These are phyloP conservation scores for Heterobasidion irregulare DNA, from an alignment of 1,284 basidiomycete species.

Conservation along the genomic window DNA sequence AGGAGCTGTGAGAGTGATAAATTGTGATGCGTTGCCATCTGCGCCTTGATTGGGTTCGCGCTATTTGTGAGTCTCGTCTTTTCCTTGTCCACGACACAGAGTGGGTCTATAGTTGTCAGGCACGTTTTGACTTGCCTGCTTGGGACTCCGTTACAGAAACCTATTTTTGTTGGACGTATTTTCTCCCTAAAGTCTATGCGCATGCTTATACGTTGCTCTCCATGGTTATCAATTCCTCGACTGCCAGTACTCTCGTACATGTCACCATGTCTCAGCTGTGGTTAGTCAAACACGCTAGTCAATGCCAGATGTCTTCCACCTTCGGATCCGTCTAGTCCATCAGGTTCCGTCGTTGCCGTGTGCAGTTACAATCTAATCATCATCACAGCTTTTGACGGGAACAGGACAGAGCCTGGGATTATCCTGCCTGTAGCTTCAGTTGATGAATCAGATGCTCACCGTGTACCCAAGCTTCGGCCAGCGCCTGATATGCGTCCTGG, in stretches of 20 bases:
- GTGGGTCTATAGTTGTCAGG: not conserved
- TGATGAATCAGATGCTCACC: not conserved
- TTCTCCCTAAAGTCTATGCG: not conserved
- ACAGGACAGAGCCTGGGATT: too few species aligned
- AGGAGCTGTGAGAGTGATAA: conserved; percentile 20
- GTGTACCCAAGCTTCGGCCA: not conserved
- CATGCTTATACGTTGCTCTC: not conserved
- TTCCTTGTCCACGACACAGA: not conserved
- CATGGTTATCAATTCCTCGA: not conserved
- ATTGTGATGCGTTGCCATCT: conserved; percentile 2
- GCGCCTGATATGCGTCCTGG: too few species aligned
- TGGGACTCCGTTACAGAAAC: not conserved
- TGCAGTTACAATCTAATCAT: not conserved
- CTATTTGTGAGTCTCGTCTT: conserved; percentile 1
- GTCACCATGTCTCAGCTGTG: too few species aligned
- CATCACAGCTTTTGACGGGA: not conserved
- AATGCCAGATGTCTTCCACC: not conserved
- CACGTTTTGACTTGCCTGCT: not conserved
- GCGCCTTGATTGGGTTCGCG: not conserved
- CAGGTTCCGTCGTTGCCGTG: not conserved
- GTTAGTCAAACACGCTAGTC: too few species aligned
- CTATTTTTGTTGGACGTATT: not conserved
- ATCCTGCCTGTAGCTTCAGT: not conserved
- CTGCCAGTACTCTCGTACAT: too few species aligned
- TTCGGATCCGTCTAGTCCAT: not conserved